Conservation (phyloP, 352 stramenopile species). For the Globisporangium mamillatum region DNA sequence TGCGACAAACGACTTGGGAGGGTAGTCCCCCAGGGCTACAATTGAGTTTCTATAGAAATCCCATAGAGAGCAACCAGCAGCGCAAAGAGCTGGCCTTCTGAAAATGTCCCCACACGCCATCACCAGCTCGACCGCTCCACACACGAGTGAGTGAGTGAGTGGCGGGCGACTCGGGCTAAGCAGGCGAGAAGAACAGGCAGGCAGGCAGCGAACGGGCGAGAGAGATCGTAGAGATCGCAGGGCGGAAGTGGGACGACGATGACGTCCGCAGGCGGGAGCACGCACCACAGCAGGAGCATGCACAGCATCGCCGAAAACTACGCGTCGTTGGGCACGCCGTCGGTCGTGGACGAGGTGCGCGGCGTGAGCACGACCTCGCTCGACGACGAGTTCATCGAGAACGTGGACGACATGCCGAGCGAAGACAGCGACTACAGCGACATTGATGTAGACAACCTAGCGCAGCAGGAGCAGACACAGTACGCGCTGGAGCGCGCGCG, state of each 20-base stretch:
- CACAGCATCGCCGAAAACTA: conserved; percentile 49
- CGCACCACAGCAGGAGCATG: conserved; percentile 27
- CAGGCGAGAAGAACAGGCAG: neutral
- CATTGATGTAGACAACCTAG: conserved; percentile 10
- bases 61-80: conserved; percentile 6
- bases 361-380: conserved; percentile 32
- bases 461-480: conserved; percentile 1
- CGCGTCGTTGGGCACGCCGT: conserved; percentile 27
- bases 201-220: too few species aligned
- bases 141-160: neutral
- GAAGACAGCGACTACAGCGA: conserved; percentile 19
- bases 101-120: conserved; percentile 12
- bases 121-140: neutral
- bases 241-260: neutral
- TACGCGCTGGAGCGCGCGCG: conserved; percentile 8
- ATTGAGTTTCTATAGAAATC: conserved; percentile 11
- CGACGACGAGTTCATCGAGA: conserved; percentile 23
- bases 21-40: conserved; percentile 1
- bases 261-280: neutral
- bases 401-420: conserved; percentile 21
- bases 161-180: neutral
- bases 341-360: conserved; percentile 11
- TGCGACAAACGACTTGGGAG: conserved; percentile 4
- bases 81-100: neutral
- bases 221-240: neutral